Percentiles rank a stretch among this genome's conserved stretches.
These are phyloP conservation scores for Pseudognaphalium luteoalbum DNA, from an alignment of 129 eudicot species.

Conservation along the genomic window DNA sequence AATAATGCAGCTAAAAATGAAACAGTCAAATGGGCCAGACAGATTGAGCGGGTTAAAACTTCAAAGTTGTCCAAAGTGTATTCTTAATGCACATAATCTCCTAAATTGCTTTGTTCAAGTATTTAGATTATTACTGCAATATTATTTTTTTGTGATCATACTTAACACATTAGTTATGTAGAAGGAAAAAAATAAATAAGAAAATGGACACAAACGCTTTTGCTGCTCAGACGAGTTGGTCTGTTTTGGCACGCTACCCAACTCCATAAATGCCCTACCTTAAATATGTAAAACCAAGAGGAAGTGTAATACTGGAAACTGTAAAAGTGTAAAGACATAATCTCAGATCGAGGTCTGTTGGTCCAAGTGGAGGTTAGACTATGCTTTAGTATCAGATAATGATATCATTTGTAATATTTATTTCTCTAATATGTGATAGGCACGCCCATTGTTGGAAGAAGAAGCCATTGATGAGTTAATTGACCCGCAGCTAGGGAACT, in stretches of 20 bases:
- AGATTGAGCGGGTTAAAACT: background rate
- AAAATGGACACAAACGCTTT: background rate
- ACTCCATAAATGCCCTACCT: background rate
- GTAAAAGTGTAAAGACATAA: slow-evolving; percentile 2
- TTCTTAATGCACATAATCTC: background rate
- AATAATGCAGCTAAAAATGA: background rate
- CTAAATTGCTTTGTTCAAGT: background rate
- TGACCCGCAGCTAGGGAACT: slow-evolving; percentile 71
- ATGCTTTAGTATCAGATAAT: background rate
- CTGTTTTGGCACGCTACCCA: background rate
- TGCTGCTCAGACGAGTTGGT: background rate
- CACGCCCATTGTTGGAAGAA: slow-evolving; percentile 89
- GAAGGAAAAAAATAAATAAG: background rate
- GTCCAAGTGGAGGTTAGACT: background rate
- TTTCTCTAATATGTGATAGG: slow-evolving; percentile 43
- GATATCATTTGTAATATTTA: background rate
- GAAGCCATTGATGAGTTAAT: slow-evolving; percentile 71
- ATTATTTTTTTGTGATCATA: too few relatives aligned
- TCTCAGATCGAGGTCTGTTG: background rate
- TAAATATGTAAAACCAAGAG: background rate
- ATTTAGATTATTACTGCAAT: background rate
- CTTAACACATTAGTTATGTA: too few relatives aligned
- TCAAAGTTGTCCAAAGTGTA: background rate
- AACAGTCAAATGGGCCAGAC: background rate
- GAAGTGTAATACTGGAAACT: background rate